Base-by-base conservation (phyloP, 495 filamentous ascomycete genomes). In the Trichoderma erinaceum region DNA sequence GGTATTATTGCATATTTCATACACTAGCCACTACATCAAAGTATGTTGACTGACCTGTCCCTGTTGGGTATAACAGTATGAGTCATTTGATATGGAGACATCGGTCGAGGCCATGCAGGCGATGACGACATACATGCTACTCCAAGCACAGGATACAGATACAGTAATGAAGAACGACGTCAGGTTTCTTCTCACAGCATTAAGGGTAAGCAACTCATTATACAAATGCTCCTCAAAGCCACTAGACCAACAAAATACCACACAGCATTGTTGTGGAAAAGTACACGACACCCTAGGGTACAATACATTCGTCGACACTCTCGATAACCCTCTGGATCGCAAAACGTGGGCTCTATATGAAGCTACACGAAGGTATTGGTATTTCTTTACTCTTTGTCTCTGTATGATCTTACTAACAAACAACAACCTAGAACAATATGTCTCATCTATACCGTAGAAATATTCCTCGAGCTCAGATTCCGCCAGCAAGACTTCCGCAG, bases 111-210 rank as follows among this genome's bases (percentile, higher is more conserved):
- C 65, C 12, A 27, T 50, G 2, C 65, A 66, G 21, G 65, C 41
- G 0, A 8, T 66, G 65, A 29, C 25, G 21, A 50, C 50, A 27
- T 66, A 66, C 25, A 23, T 66, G 5, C 38, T 66, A 12, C 65
- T 66, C 3, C 65, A 66, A 46, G 65, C 65, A 11, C 25, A 32
- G 18, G 65, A 66, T 18, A 43, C 41, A 29, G 65, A 50, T 3
- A 44, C 65, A 1, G 21, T 66, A n/a, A 15, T n/a, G 4, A 66
- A 25, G 7, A 66, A 66, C 65, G 43, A 66, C 41, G 38, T 48
- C 41, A 46, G 16, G 25, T 50, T 29, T 13, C 65, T 66, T 15
- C 16, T 46, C 25, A 10, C 8, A 0, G 25, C 65, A 29, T 8
- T 48, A 32, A 21, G 23, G 41, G 65, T 66, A 46, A 8, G 65